Evolutionary conservation across 306 rosid species (phyloP).

Genomic region (Abrus precatorius): DNA sequence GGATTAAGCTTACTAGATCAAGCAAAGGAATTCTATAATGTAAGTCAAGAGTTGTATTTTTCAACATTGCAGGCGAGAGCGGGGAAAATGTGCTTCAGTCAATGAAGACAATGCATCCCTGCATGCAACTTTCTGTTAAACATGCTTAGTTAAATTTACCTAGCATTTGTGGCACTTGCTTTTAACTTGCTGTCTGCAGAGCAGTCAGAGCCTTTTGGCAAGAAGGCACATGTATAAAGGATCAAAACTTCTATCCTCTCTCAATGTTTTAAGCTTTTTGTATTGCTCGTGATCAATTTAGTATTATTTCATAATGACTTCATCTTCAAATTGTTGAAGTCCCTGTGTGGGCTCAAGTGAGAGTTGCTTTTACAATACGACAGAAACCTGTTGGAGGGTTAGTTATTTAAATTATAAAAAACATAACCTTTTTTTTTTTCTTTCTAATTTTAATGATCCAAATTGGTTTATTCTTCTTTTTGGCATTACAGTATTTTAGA

Average conservation of each 20-base stretch:
- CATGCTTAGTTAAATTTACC: background rate
- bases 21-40: too few species aligned
- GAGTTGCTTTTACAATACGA: background rate
- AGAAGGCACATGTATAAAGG: background rate
- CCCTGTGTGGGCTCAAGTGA: background rate
- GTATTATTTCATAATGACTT: background rate
- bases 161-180: background rate
- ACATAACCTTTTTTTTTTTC: background rate
- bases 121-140: background rate
- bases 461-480: slow-evolving; percentile 33
- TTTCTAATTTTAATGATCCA: background rate
- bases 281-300: background rate
- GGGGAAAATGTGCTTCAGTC: too few species aligned
- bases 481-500: slow-evolving; percentile 57
- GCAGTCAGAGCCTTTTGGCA: background rate
- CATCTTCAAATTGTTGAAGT: slow-evolving; percentile 7
- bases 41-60: too few species aligned
- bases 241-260: background rate
- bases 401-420: slow-evolving; percentile 39
- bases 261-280: background rate
- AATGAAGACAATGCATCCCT: too few species aligned
- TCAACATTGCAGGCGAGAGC: too few species aligned
- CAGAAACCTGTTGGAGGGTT: slow-evolving; percentile 62
- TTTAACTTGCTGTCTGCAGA: background rate
- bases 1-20: too few species aligned